Conservation (phyloP, 768 basidiomycete species). For the Tulasnella sp. region DNA sequence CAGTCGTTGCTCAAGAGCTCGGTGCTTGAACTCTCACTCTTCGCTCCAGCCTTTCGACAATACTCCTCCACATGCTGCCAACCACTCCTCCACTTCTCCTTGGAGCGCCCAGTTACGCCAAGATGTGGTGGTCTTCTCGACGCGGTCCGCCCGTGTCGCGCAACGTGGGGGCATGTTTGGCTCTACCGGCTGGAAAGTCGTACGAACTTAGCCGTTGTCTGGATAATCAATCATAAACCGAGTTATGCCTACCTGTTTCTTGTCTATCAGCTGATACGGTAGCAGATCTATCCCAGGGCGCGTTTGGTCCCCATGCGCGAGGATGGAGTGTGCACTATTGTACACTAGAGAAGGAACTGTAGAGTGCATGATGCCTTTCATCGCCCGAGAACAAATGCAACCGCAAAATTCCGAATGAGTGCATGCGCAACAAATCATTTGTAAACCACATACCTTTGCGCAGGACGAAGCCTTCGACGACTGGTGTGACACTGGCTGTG, state of each 20-base stretch:
- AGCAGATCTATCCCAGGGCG: conserved; percentile 51
- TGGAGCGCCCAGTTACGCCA: conserved; percentile 75
- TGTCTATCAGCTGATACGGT: conserved; percentile 85
- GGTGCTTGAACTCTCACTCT: conserved; percentile 39
- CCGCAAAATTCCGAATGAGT: neutral
- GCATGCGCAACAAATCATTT: neutral
- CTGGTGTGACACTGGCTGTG: conserved; percentile 83
- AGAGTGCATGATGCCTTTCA: conserved; percentile 64
- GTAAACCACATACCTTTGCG: conserved; percentile 57
- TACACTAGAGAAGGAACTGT: conserved; percentile 69
- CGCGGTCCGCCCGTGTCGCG: conserved; percentile 62
- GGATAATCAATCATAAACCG: conserved; percentile 9
- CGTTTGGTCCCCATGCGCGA: conserved; percentile 39
- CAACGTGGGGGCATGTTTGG: conserved; percentile 52
- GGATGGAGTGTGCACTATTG: conserved; percentile 60
- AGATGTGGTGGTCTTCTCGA: conserved; percentile 58
- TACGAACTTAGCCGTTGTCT: neutral
- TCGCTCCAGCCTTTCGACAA: conserved; percentile 83
- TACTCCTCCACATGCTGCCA: conserved; percentile 79
- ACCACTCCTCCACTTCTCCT: conserved; percentile 87
- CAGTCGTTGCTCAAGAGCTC: neutral
- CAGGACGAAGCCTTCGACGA: conserved; percentile 95
- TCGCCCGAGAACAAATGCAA: neutral
- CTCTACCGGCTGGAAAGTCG: conserved; percentile 55
- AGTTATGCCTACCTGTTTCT: conserved; percentile 42